Evolutionary conservation across 257 asterid species (phyloP), one percentile per base, ranked within the genome.

Genomic region (Avicennia marina): DNA sequence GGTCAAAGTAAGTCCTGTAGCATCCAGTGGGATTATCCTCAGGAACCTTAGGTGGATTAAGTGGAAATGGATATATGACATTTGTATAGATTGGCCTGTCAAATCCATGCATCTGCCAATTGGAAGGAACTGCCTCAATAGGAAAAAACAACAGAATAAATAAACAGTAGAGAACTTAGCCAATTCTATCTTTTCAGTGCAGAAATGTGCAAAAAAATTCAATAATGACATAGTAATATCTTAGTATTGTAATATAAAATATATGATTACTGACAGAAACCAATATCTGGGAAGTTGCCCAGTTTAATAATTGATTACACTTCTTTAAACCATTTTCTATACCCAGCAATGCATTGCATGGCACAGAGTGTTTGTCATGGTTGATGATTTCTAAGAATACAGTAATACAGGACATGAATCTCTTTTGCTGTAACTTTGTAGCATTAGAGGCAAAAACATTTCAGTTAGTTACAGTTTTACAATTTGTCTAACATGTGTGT

Each of bases 61-160:
- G 74, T 48, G 87, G 94, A 73, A 91, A 91, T 25, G 98, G 97
- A 56, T 88, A 91, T 9, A 73, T 74, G 11, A 70, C 67, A 69
- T 91, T 91, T 40, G 97, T 88, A 71, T 91, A 91, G 62, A 91
- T 91, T 25, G 98, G 98, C 68, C 20, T 69, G 79, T 91, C 98
- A 61, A 65, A 84, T 69, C 98, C 98, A 77, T 88, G 97, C 96
- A 84, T 76, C 90, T 91, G 97, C 98, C 98, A 91, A 70, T 86
- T 91, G 52, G 97, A 91, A 58, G 98, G 98, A 74, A 91, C 98
- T 91, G 95, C 70, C 67, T 56, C 69, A 66, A 76, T 22, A 57
- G 47, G 33, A 65, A 61, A 60, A 46, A 56, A 66, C 9, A 62
- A 50, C 25, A 46, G 26, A 46, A 46, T 46, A 46, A 17, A 10